phyloP scores from a whole-genome alignment of 2,329 filamentous ascomycete genomes.

The Monosporascus sp. region DNA sequence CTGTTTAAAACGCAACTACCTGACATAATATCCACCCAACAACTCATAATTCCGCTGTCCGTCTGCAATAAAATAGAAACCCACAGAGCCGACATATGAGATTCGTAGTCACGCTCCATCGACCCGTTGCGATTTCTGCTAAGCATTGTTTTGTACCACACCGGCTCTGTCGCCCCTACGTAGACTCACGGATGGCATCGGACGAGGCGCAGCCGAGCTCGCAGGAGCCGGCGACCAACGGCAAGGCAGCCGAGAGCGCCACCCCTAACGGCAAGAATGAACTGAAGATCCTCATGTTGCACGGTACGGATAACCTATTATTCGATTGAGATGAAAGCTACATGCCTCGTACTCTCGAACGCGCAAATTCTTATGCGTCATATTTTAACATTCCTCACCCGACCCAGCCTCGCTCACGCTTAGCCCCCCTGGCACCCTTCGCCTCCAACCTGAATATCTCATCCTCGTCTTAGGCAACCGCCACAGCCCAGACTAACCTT shows the following conservation, averaged over 20 bases:
- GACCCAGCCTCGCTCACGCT: not conserved
- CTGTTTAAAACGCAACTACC: too few relatives aligned
- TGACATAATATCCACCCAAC: too few relatives aligned
- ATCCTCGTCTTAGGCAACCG: not conserved
- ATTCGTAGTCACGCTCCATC: too few relatives aligned
- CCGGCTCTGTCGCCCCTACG: not conserved
- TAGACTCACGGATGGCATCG: not conserved
- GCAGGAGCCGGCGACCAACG: conserved; percentile 3
- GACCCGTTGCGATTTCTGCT: too few relatives aligned
- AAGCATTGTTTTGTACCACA: not conserved
- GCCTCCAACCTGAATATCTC: not conserved
- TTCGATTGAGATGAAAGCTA: too few relatives aligned
- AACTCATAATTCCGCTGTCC: too few relatives aligned
- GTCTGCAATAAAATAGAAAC: too few relatives aligned
- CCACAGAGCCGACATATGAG: too few relatives aligned
- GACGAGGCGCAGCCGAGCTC: not conserved
- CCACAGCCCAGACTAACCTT: too few relatives aligned
- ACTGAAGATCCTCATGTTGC: conserved; percentile 71
- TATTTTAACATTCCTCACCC: not conserved
- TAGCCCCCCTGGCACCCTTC: not conserved
- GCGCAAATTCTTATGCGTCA: not conserved
- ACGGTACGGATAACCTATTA: conserved; percentile 41
- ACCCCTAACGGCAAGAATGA: conserved; percentile 38
- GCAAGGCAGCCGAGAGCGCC: conserved; percentile 24
- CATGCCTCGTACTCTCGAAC: not conserved